Conservation (phyloP, 495 filamentous ascomycete species). For the Tuber brumale region DNA sequence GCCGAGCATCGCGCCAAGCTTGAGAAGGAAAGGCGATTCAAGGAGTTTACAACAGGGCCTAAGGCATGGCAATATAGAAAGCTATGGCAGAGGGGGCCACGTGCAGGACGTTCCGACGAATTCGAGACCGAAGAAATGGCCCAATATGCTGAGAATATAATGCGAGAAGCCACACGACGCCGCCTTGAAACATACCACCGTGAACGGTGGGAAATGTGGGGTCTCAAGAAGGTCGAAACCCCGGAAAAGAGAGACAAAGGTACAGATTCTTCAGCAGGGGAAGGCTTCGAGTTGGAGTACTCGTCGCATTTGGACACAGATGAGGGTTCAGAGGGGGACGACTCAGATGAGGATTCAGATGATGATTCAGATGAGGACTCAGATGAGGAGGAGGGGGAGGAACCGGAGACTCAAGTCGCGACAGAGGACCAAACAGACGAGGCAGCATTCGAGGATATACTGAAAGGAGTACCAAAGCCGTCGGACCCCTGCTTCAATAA, state of each 20-base stretch:
- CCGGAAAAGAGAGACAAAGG: background rate
- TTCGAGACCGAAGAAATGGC: background rate
- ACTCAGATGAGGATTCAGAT: too few relatives aligned
- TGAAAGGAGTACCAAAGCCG: background rate
- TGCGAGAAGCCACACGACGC: background rate
- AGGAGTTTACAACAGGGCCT: background rate
- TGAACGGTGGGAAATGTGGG: background rate
- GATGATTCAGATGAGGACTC: background rate
- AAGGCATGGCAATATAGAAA: background rate
- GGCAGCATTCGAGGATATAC: background rate
- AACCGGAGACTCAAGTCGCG: background rate
- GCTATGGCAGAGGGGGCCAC: background rate
- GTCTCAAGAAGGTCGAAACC: background rate
- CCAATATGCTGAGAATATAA: background rate
- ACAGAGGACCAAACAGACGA: background rate
- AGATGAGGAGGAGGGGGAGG: background rate
- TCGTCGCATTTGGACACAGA: too few relatives aligned
- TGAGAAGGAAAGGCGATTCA: background rate
- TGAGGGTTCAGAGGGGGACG: background rate
- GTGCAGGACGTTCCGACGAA: background rate
- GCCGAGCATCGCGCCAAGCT: background rate
- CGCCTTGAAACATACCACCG: background rate
- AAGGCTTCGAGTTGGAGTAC: background rate
- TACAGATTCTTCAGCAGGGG: background rate
- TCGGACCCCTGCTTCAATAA: background rate